Evolutionary conservation across 176 grass and related monocot genomes (phyloP), one percentile per base, ranked within the genome.

Genomic region (Aechmea fasciata): DNA sequence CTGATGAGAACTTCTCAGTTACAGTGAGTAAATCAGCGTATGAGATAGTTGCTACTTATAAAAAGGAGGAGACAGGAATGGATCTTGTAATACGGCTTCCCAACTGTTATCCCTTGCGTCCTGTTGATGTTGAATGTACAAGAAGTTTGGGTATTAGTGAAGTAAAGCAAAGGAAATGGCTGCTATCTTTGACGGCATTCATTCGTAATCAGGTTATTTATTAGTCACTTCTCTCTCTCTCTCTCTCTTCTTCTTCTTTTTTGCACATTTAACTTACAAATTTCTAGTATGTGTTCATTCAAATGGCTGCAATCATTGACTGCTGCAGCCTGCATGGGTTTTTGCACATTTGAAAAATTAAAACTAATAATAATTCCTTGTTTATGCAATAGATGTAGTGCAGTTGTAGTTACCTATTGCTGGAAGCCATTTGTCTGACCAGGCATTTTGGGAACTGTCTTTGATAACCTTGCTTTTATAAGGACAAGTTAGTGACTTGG

Each of bases 21-120:
- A 90, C 65, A 11, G 84, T 97, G 17, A 97, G 89, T 73, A 75
- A 79, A 50, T 85, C 82, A 9, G 84, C 86, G 10, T 90, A 83
- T 51, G 94, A 97, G 69, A 97, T 97, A 50, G 80, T 92, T 74
- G 94, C 89, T 70, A 90, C 94, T 47, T 97, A 97, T 73, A 97
- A 97, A 87, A 92, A 92, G 79, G 93, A 97, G 70, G 93, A 97
- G 71, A 85, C 89, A 71, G 84, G 89, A 70, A 92, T 97, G 71
- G 94, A 97, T 71, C 94, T 97, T 74, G 86, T 97, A 2, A 85
- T 92, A 80, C 86, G 79, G 11, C 83, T 97, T 68, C 94, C 94
- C 1, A 85, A 13, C 51, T 92, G 84, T 69, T 92, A 97, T 67
- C 94, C 89, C 3, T 83, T 92, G 70, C 86, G 89, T 14, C 94